These are phyloP conservation scores for Ceriops tagal DNA, from an alignment of 345 rosid genomes.

Conservation along the genomic window DNA sequence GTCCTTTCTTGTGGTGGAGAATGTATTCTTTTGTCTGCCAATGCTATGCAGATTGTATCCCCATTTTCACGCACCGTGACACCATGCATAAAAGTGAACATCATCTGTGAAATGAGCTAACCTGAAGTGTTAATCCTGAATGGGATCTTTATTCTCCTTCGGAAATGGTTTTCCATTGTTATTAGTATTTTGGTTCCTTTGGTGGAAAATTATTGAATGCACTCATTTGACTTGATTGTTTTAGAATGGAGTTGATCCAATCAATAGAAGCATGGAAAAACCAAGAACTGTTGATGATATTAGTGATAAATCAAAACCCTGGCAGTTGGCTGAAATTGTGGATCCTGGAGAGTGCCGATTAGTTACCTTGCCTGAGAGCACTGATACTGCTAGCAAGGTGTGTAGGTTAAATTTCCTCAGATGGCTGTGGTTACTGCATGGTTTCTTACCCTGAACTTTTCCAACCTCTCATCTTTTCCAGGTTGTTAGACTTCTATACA, in stretches of 20 bases:
- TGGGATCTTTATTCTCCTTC: conserved; percentile 4
- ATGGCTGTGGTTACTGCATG: background rate
- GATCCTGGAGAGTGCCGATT: conserved; percentile 64
- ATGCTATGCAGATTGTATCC: background rate
- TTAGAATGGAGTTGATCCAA: conserved; percentile 84
- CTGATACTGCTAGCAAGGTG: conserved; percentile 85
- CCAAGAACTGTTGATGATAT: conserved; percentile 64
- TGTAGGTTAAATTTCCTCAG: conserved; percentile 8
- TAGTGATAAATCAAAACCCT: conserved; percentile 66
- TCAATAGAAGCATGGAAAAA: conserved; percentile 75
- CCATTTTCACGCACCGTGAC: background rate
- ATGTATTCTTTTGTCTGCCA: background rate
- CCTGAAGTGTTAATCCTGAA: background rate
- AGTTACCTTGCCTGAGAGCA: conserved; percentile 68
- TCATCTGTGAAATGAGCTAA: background rate
- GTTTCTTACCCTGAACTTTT: conserved; percentile 2
- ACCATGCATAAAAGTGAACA: background rate
- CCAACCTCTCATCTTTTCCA: conserved; percentile 23
- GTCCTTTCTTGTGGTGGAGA: background rate
- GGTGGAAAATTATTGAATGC: conserved; percentile 3
- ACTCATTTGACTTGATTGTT: conserved; percentile 10
- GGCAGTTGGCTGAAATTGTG: conserved; percentile 76
- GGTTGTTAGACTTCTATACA: conserved; percentile 84
- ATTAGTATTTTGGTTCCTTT: background rate
- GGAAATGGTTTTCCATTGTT: background rate